phyloP scores from a whole-genome alignment of 2,329 filamentous ascomycete species.

The Penicillium sp. region DNA sequence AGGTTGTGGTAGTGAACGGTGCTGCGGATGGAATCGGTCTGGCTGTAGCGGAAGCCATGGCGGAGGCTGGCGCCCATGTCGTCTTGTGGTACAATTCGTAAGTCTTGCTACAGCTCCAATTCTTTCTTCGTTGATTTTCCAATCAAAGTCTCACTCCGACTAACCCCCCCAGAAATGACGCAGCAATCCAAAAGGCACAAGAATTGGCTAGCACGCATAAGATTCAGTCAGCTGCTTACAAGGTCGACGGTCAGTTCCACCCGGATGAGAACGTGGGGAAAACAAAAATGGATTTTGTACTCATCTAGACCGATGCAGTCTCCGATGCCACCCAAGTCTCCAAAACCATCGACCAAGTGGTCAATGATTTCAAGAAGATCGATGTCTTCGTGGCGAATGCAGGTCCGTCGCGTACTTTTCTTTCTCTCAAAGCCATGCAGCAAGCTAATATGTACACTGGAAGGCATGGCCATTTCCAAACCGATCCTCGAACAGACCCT shows the following conservation, averaged over 20 bases:
- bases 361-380: slow-evolving; percentile 39
- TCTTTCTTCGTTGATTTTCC: neutral
- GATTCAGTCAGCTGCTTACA: slow-evolving; percentile 39
- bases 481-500: slow-evolving; percentile 50
- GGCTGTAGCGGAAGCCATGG: slow-evolving; percentile 43
- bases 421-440: too few relatives aligned
- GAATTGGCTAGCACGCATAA: slow-evolving; percentile 29
- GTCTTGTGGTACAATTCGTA: slow-evolving; percentile 39
- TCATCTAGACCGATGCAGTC: slow-evolving; percentile 24
- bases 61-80: slow-evolving; percentile 42
- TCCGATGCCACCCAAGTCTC: slow-evolving; percentile 37
- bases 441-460: slow-evolving; percentile 1
- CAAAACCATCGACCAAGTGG: slow-evolving; percentile 29
- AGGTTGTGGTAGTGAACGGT: slow-evolving; percentile 39
- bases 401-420: slow-evolving; percentile 16
- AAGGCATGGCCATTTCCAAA: slow-evolving; percentile 49
- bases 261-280: neutral
- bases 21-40: slow-evolving; percentile 44
- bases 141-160: neutral
- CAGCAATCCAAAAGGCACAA: slow-evolving; percentile 34
- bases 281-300: neutral
- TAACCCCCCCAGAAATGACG: slow-evolving; percentile 22
- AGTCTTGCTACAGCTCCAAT: slow-evolving; percentile 2
- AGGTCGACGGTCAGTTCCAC: slow-evolving; percentile 34
- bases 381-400: slow-evolving; percentile 44